Conservation (phyloP, 2,329 filamentous ascomycete genomes). For the Pseudomassariella vexata region DNA sequence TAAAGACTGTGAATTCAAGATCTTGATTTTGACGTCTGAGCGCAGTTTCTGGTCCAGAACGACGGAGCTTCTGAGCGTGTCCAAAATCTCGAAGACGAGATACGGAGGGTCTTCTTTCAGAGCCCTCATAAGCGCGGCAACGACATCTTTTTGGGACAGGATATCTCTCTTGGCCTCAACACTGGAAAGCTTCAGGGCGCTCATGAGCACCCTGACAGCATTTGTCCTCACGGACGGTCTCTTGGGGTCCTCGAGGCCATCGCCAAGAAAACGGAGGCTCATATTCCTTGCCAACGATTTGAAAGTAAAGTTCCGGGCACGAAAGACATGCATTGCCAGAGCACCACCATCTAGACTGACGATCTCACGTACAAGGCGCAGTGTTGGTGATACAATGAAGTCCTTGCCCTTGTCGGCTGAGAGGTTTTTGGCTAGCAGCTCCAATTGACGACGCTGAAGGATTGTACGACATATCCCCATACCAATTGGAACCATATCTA, state of each 20-base stretch:
- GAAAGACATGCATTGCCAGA: conserved; percentile 71
- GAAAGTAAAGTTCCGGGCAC: conserved; percentile 71
- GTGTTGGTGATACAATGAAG: conserved; percentile 80
- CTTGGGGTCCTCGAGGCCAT: conserved; percentile 56
- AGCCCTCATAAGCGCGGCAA: conserved; percentile 67
- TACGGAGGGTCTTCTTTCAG: conserved; percentile 73
- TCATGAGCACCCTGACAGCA: conserved; percentile 74
- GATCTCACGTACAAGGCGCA: conserved; percentile 82
- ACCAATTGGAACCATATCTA: conserved; percentile 72
- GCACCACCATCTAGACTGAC: conserved; percentile 79
- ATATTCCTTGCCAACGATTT: conserved; percentile 78
- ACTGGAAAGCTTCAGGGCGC: conserved; percentile 72
- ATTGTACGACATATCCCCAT: conserved; percentile 75
- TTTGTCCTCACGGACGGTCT: conserved; percentile 79
- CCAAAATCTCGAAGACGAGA: conserved; percentile 69
- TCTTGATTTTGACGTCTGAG: conserved; percentile 65
- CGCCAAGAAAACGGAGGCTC: conserved; percentile 56
- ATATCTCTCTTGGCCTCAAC: conserved; percentile 75
- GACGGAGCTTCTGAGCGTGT: conserved; percentile 63
- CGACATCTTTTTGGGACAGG: conserved; percentile 68
- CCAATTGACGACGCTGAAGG: conserved; percentile 73
- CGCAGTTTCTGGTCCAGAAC: conserved; percentile 70
- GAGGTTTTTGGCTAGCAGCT: conserved; percentile 72
- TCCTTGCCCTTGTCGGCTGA: conserved; percentile 78
- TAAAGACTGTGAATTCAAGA: conserved; percentile 71